Percentiles rank a stretch among this genome's conserved stretches.
These are phyloP conservation scores for Cladosporium halotolerans DNA, from an alignment of 2,329 filamentous ascomycete genomes.

Conservation along the genomic window DNA sequence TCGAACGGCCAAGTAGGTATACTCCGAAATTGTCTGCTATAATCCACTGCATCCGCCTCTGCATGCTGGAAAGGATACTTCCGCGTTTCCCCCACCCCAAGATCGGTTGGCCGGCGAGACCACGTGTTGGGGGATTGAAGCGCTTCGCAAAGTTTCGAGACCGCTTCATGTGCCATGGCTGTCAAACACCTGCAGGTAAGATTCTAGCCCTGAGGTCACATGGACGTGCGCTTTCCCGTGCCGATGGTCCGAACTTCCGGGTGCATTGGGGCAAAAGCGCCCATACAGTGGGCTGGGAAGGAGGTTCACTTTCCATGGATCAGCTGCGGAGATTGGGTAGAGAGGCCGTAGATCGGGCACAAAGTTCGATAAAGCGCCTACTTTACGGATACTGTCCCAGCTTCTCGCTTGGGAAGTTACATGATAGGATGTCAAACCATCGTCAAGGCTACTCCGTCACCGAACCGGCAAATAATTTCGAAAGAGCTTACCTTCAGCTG, in stretches of 20 bases:
- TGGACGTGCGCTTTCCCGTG: conserved; percentile 6
- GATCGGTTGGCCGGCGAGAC: conserved; percentile 3
- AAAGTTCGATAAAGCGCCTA: background rate
- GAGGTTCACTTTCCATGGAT: background rate
- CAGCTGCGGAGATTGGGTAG: conserved; percentile 1
- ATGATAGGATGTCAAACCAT: conserved; percentile 2
- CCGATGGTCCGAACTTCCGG: conserved; percentile 4
- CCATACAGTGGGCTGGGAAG: background rate
- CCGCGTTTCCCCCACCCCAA: conserved; percentile 1
- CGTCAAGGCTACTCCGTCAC: conserved; percentile 8
- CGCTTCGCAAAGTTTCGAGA: conserved; percentile 1
- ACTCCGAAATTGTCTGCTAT: conserved; percentile 10
- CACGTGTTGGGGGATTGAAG: background rate
- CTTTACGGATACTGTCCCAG: conserved; percentile 2
- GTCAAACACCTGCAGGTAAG: conserved; percentile 3
- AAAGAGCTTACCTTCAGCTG: background rate
- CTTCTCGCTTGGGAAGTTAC: background rate
- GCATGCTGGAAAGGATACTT: conserved; percentile 1
- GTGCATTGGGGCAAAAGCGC: conserved; percentile 6
- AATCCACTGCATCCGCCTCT: background rate
- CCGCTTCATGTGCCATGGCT: conserved; percentile 5
- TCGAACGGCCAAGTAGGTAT: conserved; percentile 11
- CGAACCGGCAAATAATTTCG: conserved; percentile 8
- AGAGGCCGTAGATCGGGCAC: background rate
- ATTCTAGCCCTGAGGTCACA: conserved; percentile 4